Base-by-base conservation (phyloP, 2,329 filamentous ascomycete genomes). In the Beauveria sp. region DNA sequence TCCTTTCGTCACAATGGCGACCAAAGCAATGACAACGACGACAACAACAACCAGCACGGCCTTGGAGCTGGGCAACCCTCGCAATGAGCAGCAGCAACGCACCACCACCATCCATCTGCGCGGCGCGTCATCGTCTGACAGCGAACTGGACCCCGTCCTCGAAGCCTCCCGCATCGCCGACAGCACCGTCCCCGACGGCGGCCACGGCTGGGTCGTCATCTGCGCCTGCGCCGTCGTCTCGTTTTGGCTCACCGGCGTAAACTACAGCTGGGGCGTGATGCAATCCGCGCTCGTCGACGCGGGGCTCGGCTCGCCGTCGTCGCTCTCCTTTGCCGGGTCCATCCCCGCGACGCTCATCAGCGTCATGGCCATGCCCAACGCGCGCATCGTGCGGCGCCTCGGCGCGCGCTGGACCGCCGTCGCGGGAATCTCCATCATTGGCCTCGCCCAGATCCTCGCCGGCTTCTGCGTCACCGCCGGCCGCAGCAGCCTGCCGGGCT, bases 221-320 rank as follows among this genome's bases (percentile, higher is more conserved):
- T 34, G 28, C 42, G 59, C 55, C 14, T 63, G 62, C 55, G 55
- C 51, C 60, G 51, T 63, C 26, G 43, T 57, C 5, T 56, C 55
- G 7, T 62, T 63, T 12, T 63, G 62, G 62, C 47, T 58, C 14
- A 63, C 53, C 9, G 62, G 45, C 42, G 60, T 53, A 43, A 63
- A 54, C 22, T 60, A 59, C 49, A 57, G 58, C 53, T 63, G 60
- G 60, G 62, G 62, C 34, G 58, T 63, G 18, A 47, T 63, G 42
- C 62, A 63, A 16, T 28, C 50, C 5, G 62, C 62, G 1, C 52
- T 63, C 24, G 58, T 60, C 26, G 40, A 52, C 3, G 26, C 40
- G 16, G 54, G 45, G 1, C 62, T 63, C n/a, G 55, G 60, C 38
- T 16, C 38, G 5, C 43, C 62, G 2, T 54, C 53, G 4, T 57